A percentile compares a stretch with the other conserved stretches of the same genome.
phyloP scores from a whole-genome alignment of 306 rosid species.

The Erythrophleum fordii region DNA sequence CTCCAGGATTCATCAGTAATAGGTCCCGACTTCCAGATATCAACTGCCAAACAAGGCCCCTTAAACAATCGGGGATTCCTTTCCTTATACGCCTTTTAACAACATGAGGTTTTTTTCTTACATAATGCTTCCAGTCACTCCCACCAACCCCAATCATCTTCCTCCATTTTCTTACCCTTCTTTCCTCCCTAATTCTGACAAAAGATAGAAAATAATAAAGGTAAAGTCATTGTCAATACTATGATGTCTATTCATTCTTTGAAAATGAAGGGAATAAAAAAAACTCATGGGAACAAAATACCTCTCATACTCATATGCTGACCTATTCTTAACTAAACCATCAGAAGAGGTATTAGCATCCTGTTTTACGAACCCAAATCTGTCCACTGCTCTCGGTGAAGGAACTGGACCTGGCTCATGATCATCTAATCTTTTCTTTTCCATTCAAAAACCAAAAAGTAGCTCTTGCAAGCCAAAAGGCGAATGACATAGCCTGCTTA shows the following conservation, averaged over 20 bases:
- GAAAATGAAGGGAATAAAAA: conserved; percentile 21
- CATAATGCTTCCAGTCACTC: conserved; percentile 97
- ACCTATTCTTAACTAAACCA: conserved; percentile 54
- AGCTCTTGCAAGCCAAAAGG: conserved; percentile 41
- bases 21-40: conserved; percentile 98
- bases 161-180: conserved; percentile 97
- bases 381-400: conserved; percentile 69
- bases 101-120: conserved; percentile 85
- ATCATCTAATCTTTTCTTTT: conserved; percentile 74
- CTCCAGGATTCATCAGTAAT: conserved; percentile 97
- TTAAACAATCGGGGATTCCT: conserved; percentile 99
- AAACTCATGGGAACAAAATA: conserved; percentile 35
- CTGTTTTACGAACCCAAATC: conserved; percentile 87
- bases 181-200: conserved; percentile 70
- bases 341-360: conserved; percentile 65
- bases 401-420: conserved; percentile 75
- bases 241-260: conserved; percentile 4
- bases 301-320: conserved; percentile 71
- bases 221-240: background rate
- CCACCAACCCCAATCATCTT: conserved; percentile 99
- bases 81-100: conserved; percentile 95
- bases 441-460: conserved; percentile 61
- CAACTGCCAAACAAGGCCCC: conserved; percentile 99
- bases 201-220: conserved; percentile 20
- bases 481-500: conserved; percentile 24